Percentiles rank a stretch among this genome's conserved stretches.
phyloP scores from a whole-genome alignment of 805 yeast species.

The Saturnispora saitoi region DNA sequence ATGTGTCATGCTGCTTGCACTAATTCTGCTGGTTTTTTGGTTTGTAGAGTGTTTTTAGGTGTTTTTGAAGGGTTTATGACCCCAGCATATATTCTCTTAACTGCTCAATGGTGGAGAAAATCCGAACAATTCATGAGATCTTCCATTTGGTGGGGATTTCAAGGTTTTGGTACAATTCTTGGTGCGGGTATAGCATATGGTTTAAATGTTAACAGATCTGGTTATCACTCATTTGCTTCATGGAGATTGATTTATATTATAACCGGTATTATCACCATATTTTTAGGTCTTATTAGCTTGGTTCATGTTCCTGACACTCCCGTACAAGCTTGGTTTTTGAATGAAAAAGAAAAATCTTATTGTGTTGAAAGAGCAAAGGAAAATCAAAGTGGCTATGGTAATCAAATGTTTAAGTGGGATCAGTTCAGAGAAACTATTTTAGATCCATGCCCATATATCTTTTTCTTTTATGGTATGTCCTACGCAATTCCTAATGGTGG shows the following conservation, averaged over 20 bases:
- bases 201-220: conserved; percentile 19
- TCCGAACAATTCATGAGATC: conserved; percentile 28
- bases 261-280: conserved; percentile 28
- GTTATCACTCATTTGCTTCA: conserved; percentile 17
- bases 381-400: conserved; percentile 31
- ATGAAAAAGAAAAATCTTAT: conserved; percentile 30
- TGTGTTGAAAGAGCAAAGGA: conserved; percentile 26
- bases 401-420: conserved; percentile 20
- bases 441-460: conserved; percentile 35
- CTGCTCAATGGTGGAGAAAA: conserved; percentile 27
- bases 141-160: conserved; percentile 25
- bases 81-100: conserved; percentile 30
- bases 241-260: conserved; percentile 30
- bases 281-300: conserved; percentile 25
- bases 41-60: conserved; percentile 44
- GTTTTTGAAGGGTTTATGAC: conserved; percentile 29
- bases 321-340: conserved; percentile 28
- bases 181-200: conserved; percentile 29
- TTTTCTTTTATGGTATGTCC: conserved; percentile 24
- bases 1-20: conserved; percentile 39
- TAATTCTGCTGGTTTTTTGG: conserved; percentile 39
- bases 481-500: conserved; percentile 30
- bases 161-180: conserved; percentile 26
- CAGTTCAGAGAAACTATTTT: conserved; percentile 24
- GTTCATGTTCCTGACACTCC: conserved; percentile 28